A percentile compares a stretch with the other conserved stretches of the same genome.
Evolutionary conservation across 345 rosid species (phyloP).

Genomic region (Atalantia buxifolia): DNA sequence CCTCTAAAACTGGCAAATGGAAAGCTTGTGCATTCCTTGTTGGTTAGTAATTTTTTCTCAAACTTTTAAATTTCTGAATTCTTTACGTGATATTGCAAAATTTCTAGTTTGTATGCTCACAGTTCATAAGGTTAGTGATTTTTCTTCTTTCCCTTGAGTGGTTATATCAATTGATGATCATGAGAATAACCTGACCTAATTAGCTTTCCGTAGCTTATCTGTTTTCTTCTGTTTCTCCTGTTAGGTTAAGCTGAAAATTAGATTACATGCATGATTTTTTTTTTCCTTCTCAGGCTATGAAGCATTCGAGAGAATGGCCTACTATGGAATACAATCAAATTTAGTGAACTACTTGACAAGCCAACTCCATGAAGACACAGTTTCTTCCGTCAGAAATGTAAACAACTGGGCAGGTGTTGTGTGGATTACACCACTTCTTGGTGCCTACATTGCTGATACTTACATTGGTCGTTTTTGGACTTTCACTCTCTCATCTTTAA

Average conservation of each 20-base stretch:
- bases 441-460: constrained; percentile 89
- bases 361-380: constrained; percentile 80
- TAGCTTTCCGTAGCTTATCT: too few relatives aligned
- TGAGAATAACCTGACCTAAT: too few relatives aligned
- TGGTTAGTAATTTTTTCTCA: constrained; percentile 33
- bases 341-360: constrained; percentile 76
- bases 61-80: background rate
- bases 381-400: constrained; percentile 82
- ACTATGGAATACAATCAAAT: constrained; percentile 82
- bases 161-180: too few relatives aligned
- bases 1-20: constrained; percentile 80
- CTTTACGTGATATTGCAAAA: too few relatives aligned
- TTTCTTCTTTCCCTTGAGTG: too few relatives aligned
- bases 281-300: constrained; percentile 57
- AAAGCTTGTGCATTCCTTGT: constrained; percentile 88
- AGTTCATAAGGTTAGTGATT: background rate
- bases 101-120: too few relatives aligned
- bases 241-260: background rate
- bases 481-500: constrained; percentile 78
- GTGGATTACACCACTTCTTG: constrained; percentile 88
- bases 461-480: constrained; percentile 95
- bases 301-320: constrained; percentile 96
- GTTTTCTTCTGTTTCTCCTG: background rate
- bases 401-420: constrained; percentile 92
- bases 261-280: background rate